Conservation (phyloP, 2,329 filamentous ascomycete species). For the Trichoderma sp. region DNA sequence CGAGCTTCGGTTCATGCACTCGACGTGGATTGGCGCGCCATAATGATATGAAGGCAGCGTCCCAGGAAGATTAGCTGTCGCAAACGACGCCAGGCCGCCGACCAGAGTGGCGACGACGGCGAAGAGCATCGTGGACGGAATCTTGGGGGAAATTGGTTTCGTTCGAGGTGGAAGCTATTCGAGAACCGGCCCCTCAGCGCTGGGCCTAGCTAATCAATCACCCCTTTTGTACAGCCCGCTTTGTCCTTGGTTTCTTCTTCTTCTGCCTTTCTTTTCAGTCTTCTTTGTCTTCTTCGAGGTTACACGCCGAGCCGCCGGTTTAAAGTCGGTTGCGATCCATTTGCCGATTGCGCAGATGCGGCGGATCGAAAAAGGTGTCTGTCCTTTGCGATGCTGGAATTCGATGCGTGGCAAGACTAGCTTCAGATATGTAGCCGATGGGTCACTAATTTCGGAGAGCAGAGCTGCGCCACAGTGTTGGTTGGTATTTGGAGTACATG, state of each 20-base stretch:
- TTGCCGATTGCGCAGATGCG: not conserved
- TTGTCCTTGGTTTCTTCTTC: not conserved
- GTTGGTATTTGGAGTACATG: not conserved
- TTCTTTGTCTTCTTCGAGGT: not conserved
- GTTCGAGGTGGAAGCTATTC: not conserved
- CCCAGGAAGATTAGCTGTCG: slow-evolving; percentile 37
- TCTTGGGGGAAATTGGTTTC: too few species aligned
- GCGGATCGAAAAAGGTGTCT: not conserved
- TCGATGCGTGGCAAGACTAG: slow-evolving; percentile 11
- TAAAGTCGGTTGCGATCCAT: slow-evolving; percentile 11
- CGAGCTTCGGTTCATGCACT: slow-evolving; percentile 73
- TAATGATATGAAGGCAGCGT: slow-evolving; percentile 62
- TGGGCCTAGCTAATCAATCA: not conserved
- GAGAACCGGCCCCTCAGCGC: not conserved
- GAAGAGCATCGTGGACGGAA: not conserved
- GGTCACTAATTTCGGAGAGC: not conserved
- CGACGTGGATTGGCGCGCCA: slow-evolving; percentile 65
- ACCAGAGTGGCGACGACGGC: slow-evolving; percentile 21
- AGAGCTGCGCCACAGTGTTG: not conserved
- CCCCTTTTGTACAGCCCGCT: not conserved
- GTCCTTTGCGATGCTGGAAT: not conserved
- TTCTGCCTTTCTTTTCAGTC: not conserved
- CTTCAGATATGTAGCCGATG: not conserved
- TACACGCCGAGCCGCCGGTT: not conserved
- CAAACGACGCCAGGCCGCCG: slow-evolving; percentile 29